phyloP scores from a whole-genome alignment of 805 yeast species.

The Candida palmyrensis region DNA sequence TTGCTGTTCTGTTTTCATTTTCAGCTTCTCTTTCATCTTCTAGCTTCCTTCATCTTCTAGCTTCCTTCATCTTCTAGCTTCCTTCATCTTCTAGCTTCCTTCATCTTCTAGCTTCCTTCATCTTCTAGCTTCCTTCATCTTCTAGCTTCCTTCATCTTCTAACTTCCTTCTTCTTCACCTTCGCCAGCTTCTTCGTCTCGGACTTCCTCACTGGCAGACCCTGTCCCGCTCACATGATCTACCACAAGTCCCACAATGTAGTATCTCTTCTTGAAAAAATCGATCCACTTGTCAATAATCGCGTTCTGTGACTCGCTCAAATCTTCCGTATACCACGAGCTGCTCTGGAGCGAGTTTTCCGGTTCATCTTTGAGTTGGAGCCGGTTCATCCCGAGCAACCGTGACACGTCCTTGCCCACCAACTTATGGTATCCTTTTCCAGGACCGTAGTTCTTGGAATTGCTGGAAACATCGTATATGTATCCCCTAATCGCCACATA shows the following conservation, averaged over 20 bases:
- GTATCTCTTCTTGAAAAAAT: conserved; percentile 49
- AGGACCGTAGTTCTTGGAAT: conserved; percentile 66
- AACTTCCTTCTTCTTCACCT: not conserved
- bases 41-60: too few species aligned
- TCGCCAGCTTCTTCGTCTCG: too few species aligned
- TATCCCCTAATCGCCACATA: conserved; percentile 74
- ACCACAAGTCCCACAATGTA: conserved; percentile 32
- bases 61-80: not conserved
- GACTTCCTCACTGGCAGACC: not conserved
- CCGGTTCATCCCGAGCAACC: conserved; percentile 68
- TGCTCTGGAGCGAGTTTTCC: conserved; percentile 6
- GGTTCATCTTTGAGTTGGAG: conserved; percentile 15
- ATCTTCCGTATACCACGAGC: conserved; percentile 45
- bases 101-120: not conserved
- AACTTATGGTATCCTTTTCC: conserved; percentile 68
- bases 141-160: not conserved
- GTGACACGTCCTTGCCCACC: conserved; percentile 72
- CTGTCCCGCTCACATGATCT: conserved; percentile 21
- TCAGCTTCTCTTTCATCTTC: too few species aligned
- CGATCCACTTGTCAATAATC: conserved; percentile 71
- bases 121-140: not conserved
- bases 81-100: too few species aligned
- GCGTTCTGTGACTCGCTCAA: conserved; percentile 55
- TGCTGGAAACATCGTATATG: conserved; percentile 72
- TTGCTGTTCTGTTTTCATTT: too few species aligned